These are phyloP conservation scores for Pontederia paniculata DNA, from an alignment of 176 grass and related monocot species.

Conservation along the genomic window DNA sequence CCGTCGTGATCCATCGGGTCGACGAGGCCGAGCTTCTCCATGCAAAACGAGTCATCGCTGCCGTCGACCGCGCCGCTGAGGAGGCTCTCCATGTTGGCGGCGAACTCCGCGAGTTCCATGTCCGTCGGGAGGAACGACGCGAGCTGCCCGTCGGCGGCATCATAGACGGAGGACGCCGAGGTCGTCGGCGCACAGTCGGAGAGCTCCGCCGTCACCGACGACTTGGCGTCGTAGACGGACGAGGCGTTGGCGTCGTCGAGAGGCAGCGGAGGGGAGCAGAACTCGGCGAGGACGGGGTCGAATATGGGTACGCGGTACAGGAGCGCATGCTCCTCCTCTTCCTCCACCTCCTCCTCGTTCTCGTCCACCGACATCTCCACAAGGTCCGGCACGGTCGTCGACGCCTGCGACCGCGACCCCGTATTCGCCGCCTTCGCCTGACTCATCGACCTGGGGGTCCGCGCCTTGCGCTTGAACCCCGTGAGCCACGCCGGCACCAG, in stretches of 20 bases:
- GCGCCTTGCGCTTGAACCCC: constrained; percentile 72
- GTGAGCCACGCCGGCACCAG: constrained; percentile 12
- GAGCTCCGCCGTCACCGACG: not conserved
- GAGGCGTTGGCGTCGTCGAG: constrained; percentile 27
- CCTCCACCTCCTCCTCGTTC: constrained; percentile 23
- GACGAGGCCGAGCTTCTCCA: constrained; percentile 47
- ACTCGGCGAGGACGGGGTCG: constrained; percentile 41
- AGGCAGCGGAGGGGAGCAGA: constrained; percentile 35
- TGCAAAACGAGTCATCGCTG: constrained; percentile 42
- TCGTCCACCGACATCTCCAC: constrained; percentile 32
- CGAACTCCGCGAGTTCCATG: constrained; percentile 60
- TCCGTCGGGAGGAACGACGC: constrained; percentile 46
- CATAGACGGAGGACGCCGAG: constrained; percentile 16
- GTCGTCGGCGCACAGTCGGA: constrained; percentile 18
- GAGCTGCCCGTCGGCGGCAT: constrained; percentile 12
- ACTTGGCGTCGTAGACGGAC: constrained; percentile 11
- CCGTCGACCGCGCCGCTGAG: constrained; percentile 38
- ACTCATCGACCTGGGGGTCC: constrained; percentile 36
- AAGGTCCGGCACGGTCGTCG: constrained; percentile 43
- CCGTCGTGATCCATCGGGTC: constrained; percentile 20
- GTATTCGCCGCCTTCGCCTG: constrained; percentile 13
- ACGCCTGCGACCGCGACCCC: not conserved
- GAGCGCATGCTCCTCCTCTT: constrained; percentile 23
- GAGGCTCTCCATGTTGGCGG: constrained; percentile 72
- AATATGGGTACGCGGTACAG: constrained; percentile 47